phyloP scores from a whole-genome alignment of 2,329 filamentous ascomycete genomes.

The Sporothrix protearum region DNA sequence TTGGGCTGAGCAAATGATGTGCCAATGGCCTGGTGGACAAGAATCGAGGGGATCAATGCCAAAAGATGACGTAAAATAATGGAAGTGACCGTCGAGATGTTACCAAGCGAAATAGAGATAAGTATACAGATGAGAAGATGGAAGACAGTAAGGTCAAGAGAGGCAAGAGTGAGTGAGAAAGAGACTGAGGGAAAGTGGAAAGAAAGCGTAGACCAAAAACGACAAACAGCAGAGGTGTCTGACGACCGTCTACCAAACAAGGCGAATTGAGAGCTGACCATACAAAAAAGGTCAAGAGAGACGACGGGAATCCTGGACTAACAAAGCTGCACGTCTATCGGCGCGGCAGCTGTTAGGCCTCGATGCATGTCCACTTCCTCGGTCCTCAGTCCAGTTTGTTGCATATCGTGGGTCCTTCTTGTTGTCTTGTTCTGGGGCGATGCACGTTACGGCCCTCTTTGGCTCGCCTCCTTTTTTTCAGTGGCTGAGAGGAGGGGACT shows the following conservation, averaged over 20 bases:
- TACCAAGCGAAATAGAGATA: not conserved
- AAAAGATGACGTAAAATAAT: not conserved
- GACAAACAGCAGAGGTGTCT: not conserved
- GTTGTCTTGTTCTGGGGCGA: constrained; percentile 1
- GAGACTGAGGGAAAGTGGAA: not conserved
- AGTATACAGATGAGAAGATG: not conserved
- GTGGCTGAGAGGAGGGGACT: not conserved
- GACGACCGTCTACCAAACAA: not conserved
- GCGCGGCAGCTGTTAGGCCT: constrained; percentile 6
- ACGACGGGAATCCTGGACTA: not conserved
- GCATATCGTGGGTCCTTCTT: constrained; percentile 12
- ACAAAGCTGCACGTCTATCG: not conserved
- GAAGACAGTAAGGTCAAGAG: not conserved
- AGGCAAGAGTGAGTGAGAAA: not conserved
- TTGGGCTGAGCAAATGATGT: not conserved
- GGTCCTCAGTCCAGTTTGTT: not conserved
- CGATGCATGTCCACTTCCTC: constrained; percentile 7
- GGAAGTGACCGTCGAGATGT: not conserved
- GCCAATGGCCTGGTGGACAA: not conserved
- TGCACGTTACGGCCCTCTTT: not conserved
- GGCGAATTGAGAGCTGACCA: not conserved
- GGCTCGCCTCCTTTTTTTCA: not conserved
- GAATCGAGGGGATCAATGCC: too few species aligned
- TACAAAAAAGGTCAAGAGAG: not conserved
- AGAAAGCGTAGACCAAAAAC: not conserved